A percentile compares a stretch with the other conserved stretches of the same genome.
Conservation (phyloP, 257 asterid genomes). For the Dorcoceras hygrometricum region DNA sequence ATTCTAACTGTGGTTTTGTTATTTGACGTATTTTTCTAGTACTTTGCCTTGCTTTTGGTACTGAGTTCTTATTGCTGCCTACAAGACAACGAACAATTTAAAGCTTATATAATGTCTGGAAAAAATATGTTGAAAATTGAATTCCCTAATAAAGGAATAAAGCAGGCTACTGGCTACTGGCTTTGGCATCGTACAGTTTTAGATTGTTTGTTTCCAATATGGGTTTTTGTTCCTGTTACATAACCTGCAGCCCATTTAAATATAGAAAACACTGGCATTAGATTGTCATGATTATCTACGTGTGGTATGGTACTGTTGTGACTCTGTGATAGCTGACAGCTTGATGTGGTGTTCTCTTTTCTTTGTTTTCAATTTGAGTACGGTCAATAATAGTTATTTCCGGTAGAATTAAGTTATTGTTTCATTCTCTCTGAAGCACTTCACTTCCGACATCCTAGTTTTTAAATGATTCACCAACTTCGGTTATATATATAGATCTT, state of each 20-base stretch:
- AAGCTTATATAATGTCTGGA: background rate
- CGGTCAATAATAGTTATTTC: background rate
- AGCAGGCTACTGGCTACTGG: constrained; percentile 5
- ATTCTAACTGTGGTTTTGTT: background rate
- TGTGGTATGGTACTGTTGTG: background rate
- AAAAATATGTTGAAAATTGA: background rate
- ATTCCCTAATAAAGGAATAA: background rate
- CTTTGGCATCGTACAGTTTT: background rate
- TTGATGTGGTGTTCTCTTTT: background rate
- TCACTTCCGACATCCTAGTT: constrained; percentile 12
- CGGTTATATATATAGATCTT: constrained; percentile 15
- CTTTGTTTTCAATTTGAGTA: background rate
- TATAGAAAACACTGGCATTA: background rate
- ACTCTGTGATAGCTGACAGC: background rate
- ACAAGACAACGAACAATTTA: background rate
- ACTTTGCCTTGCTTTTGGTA: background rate
- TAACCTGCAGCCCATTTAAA: background rate
- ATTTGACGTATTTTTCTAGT: background rate
- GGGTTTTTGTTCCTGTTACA: background rate
- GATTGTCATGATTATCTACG: background rate
- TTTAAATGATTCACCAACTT: background rate
- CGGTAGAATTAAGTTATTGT: background rate
- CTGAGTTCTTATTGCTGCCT: background rate
- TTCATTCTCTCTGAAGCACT: background rate
- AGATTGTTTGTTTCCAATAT: background rate